Percentiles rank a stretch among this genome's conserved stretches.
phyloP scores from a whole-genome alignment of 768 basidiomycete genomes.

The Russula emetica region DNA sequence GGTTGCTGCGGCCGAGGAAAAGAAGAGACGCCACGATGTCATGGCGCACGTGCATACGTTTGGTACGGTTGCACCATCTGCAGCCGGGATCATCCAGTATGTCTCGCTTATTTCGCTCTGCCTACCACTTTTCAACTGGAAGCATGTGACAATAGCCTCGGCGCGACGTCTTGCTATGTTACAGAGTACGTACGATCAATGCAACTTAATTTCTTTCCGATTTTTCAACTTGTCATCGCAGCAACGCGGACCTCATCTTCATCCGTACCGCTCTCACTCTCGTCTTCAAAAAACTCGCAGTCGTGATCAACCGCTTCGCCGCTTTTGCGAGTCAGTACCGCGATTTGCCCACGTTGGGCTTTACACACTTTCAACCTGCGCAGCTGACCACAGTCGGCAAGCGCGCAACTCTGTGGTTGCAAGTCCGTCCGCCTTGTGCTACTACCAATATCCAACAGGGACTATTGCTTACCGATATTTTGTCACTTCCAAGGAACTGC shows the following conservation, averaged over 20 bases:
- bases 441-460: background rate
- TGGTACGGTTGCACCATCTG: slow-evolving; percentile 86
- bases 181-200: slow-evolving; percentile 69
- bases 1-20: slow-evolving; percentile 90
- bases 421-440: slow-evolving; percentile 43
- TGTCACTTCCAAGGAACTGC: slow-evolving; percentile 60
- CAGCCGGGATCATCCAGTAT: slow-evolving; percentile 93
- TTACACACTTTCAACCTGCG: slow-evolving; percentile 98
- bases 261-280: slow-evolving; percentile 80
- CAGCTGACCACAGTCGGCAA: slow-evolving; percentile 98
- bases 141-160: slow-evolving; percentile 50
- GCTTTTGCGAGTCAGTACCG: slow-evolving; percentile 80
- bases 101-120: slow-evolving; percentile 29
- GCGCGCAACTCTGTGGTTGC: slow-evolving; percentile 93
- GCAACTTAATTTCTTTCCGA: background rate
- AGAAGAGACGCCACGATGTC: slow-evolving; percentile 96
- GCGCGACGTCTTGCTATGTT: slow-evolving; percentile 98
- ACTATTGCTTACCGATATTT: background rate
- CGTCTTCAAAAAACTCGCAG: slow-evolving; percentile 81
- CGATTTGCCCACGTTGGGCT: slow-evolving; percentile 89
- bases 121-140: background rate
- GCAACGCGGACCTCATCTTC: slow-evolving; percentile 98
- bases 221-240: slow-evolving; percentile 34
- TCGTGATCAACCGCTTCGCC: slow-evolving; percentile 85
- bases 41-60: slow-evolving; percentile 99